phyloP scores from a whole-genome alignment of 257 asterid species.

The Paraleonurus japonicus region DNA sequence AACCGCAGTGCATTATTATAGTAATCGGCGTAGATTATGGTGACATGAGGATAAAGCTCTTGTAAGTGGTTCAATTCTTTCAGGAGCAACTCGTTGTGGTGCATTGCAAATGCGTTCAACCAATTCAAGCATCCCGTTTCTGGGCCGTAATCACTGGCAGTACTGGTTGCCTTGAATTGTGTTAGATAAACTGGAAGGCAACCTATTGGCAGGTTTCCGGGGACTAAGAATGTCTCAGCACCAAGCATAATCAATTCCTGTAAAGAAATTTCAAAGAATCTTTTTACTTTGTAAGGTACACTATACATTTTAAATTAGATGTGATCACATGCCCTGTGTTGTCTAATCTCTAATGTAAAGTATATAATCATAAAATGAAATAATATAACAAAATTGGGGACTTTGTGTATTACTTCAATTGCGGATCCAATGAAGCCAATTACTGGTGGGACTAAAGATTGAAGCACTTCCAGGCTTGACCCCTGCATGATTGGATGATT shows the following conservation, averaged over 20 bases:
- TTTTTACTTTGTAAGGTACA: too few species aligned
- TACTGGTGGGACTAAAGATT: slow-evolving; percentile 27
- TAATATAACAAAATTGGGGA: not conserved
- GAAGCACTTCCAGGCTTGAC: not conserved
- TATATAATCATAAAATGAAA: not conserved
- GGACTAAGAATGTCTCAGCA: slow-evolving; percentile 45
- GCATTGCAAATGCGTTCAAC: slow-evolving; percentile 34
- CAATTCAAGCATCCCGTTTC: slow-evolving; percentile 49
- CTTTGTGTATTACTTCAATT: not conserved
- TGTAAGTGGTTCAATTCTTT: not conserved
- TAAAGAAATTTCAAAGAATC: not conserved
- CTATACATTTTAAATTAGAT: too few species aligned
- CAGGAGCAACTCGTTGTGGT: slow-evolving; percentile 40
- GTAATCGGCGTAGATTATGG: not conserved
- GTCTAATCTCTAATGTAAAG: too few species aligned
- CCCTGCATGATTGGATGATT: slow-evolving; percentile 18
- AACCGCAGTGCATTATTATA: not conserved
- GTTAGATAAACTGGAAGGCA: slow-evolving; percentile 37
- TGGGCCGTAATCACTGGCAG: slow-evolving; percentile 32
- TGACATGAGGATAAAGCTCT: not conserved
- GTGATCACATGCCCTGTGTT: too few species aligned
- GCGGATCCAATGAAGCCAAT: slow-evolving; percentile 13
- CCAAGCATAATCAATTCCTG: slow-evolving; percentile 53
- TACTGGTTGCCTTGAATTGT: slow-evolving; percentile 9
- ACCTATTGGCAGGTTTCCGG: slow-evolving; percentile 47